Evolutionary conservation across 495 filamentous ascomycete species (phyloP).

Genomic region (Terfezia claveryi): DNA sequence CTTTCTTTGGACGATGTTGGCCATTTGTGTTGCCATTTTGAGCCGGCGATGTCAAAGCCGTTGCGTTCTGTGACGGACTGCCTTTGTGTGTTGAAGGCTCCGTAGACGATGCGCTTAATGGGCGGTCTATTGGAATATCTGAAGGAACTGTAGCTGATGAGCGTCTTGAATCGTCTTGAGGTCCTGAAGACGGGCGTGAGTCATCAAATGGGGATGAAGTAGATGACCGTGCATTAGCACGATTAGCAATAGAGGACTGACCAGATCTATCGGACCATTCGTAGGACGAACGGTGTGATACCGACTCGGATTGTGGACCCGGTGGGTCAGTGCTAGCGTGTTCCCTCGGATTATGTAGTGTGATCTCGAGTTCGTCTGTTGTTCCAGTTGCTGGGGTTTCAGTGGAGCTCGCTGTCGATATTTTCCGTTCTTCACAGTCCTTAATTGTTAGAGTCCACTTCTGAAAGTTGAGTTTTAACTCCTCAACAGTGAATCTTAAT

Average conservation of each 20-base stretch:
- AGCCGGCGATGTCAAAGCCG: constrained; percentile 1
- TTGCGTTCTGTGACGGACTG: constrained; percentile 7
- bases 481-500: constrained; percentile 60
- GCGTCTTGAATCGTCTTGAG: not conserved
- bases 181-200: not conserved
- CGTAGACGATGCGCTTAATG: not conserved
- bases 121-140: not conserved
- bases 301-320: not conserved
- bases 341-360: not conserved
- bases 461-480: constrained; percentile 50
- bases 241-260: not conserved
- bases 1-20: constrained; percentile 10
- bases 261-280: not conserved
- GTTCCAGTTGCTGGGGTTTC: not conserved
- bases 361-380: not conserved
- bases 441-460: constrained; percentile 47
- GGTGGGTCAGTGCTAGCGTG: too few relatives aligned
- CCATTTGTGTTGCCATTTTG: constrained; percentile 7
- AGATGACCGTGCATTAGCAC: not conserved
- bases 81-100: not conserved
- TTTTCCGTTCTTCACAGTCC: constrained; percentile 3
- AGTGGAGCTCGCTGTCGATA: not conserved
- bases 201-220: not conserved
- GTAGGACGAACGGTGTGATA: not conserved
- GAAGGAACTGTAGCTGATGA: not conserved